These are phyloP conservation scores for Crataegus laevigata DNA, from an alignment of 306 rosid species.

Conservation along the genomic window DNA sequence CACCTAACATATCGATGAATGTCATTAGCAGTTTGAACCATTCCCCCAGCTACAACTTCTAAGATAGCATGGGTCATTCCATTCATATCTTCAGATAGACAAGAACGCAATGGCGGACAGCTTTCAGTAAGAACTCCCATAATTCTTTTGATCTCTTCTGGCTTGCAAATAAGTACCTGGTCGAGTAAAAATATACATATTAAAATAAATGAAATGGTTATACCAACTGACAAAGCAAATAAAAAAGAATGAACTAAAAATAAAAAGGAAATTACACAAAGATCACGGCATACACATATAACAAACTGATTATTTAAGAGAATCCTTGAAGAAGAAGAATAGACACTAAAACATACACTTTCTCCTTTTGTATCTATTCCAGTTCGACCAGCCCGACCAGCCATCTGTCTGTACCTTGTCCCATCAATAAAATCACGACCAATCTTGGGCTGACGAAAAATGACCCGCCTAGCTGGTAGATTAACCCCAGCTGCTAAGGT, in stretches of 20 bases:
- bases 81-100: slow-evolving; percentile 89
- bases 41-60: slow-evolving; percentile 97
- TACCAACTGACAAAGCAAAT: slow-evolving; percentile 7
- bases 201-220: not conserved
- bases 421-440: slow-evolving; percentile 94
- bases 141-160: slow-evolving; percentile 75
- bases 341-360: slow-evolving; percentile 53
- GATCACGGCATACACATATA: not conserved
- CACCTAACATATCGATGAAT: slow-evolving; percentile 89
- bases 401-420: slow-evolving; percentile 91
- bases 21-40: slow-evolving; percentile 89
- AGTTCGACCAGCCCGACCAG: slow-evolving; percentile 99
- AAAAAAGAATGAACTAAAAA: slow-evolving; percentile 1
- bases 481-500: slow-evolving; percentile 98
- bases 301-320: not conserved
- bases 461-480: slow-evolving; percentile 93
- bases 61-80: slow-evolving; percentile 98
- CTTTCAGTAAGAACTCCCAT: slow-evolving; percentile 67
- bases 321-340: not conserved
- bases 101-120: slow-evolving; percentile 79
- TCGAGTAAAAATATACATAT: slow-evolving; percentile 2
- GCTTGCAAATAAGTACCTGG: slow-evolving; percentile 82
- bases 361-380: slow-evolving; percentile 97
- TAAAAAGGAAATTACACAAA: not conserved
- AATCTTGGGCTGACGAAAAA: slow-evolving; percentile 91